Conservation (phyloP, 169 alveolate genomes). For the Plasmodium malariae region DNA sequence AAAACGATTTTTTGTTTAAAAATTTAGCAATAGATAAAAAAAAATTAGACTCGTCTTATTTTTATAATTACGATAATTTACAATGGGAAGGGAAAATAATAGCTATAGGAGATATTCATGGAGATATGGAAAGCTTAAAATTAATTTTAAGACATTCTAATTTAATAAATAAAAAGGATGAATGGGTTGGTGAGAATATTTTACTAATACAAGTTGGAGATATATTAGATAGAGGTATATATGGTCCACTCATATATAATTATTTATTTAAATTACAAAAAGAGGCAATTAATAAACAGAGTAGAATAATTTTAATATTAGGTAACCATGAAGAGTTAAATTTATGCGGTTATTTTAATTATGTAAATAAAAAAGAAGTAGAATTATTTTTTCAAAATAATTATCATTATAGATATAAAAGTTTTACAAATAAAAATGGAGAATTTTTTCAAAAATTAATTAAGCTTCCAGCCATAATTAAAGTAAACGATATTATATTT, state of each 20-base stretch:
- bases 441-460: constrained; percentile 28
- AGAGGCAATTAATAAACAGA: constrained; percentile 45
- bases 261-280: constrained; percentile 57
- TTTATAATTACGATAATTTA: constrained; percentile 51
- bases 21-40: constrained; percentile 18
- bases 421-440: constrained; percentile 23
- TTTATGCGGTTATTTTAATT: constrained; percentile 45
- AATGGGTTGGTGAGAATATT: constrained; percentile 79
- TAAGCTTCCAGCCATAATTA: constrained; percentile 41
- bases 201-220: constrained; percentile 58
- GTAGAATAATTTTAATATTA: constrained; percentile 39
- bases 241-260: constrained; percentile 53
- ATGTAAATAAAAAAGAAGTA: constrained; percentile 46
- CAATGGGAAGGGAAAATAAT: constrained; percentile 80
- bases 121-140: constrained; percentile 77
- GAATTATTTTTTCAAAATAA: constrained; percentile 47
- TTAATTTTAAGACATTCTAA: constrained; percentile 77
- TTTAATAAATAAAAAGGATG: constrained; percentile 64
- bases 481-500: constrained; percentile 49
- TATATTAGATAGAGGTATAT: constrained; percentile 50
- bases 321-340: constrained; percentile 70
- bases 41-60: constrained; percentile 30
- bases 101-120: constrained; percentile 83
- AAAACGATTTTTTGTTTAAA: constrained; percentile 34
- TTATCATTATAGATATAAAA: constrained; percentile 6